Conservation (phyloP, 1,139 yeast species). For the Candida sp. region DNA sequence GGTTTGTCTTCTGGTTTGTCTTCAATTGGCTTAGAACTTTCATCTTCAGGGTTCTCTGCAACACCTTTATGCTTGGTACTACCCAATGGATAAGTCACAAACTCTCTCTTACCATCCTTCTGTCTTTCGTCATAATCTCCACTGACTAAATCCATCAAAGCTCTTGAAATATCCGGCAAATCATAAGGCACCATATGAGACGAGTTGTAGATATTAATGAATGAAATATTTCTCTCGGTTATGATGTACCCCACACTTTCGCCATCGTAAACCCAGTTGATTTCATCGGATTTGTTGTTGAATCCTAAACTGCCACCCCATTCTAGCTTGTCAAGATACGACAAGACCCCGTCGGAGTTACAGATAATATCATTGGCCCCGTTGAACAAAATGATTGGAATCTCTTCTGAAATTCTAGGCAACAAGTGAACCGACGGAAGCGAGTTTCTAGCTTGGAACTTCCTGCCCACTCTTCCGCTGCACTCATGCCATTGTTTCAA, state of each 20-base stretch:
- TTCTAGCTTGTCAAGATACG: conserved; percentile 58
- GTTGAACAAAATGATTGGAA: conserved; percentile 76
- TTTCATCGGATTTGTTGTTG: conserved; percentile 30
- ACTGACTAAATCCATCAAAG: conserved; percentile 60
- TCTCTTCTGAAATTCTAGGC: conserved; percentile 61
- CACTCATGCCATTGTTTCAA: conserved; percentile 78
- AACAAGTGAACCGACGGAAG: conserved; percentile 67
- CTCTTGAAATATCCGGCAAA: conserved; percentile 69
- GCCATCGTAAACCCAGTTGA: conserved; percentile 59
- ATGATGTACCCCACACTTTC: conserved; percentile 54
- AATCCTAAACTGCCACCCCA: conserved; percentile 78
- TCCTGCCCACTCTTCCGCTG: conserved; percentile 55
- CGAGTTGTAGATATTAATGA: conserved; percentile 72
- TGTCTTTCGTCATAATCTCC: conserved; percentile 32
- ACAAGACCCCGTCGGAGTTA: conserved; percentile 78
- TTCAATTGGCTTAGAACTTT: background rate
- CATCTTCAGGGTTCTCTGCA: conserved; percentile 10
- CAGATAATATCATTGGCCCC: conserved; percentile 94
- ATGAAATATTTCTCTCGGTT: conserved; percentile 74
- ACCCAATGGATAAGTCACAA: conserved; percentile 39
- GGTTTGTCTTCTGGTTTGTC: conserved; percentile 3
- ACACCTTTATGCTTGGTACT: conserved; percentile 16
- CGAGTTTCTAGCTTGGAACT: conserved; percentile 56
- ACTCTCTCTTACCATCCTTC: conserved; percentile 18
- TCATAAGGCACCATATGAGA: conserved; percentile 98